These are phyloP conservation scores for Gryganskiella cystojenkinii DNA, from an alignment of 192 early-diverging fungal genomes.

Conservation along the genomic window DNA sequence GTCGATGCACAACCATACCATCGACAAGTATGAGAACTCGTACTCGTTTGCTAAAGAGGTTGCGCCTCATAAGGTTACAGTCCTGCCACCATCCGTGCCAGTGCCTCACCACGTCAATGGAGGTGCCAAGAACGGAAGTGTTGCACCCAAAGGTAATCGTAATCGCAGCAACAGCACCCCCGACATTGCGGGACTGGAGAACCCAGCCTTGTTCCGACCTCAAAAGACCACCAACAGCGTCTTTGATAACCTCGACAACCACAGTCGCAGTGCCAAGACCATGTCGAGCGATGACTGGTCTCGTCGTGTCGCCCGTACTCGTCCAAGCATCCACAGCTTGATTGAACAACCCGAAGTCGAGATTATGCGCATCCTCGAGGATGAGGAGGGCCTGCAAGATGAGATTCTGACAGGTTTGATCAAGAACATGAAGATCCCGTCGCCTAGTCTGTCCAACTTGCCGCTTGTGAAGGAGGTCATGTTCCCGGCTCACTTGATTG, in stretches of 20 bases:
- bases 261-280: conserved; percentile 49
- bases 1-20: conserved; percentile 28
- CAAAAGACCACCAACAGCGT: conserved; percentile 50
- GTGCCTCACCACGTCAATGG: conserved; percentile 29
- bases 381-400: conserved; percentile 70
- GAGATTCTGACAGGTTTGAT: conserved; percentile 94
- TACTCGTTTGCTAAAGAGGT: conserved; percentile 49
- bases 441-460: conserved; percentile 82
- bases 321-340: conserved; percentile 49
- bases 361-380: conserved; percentile 70
- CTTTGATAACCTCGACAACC: conserved; percentile 50
- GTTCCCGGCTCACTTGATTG: conserved; percentile 96
- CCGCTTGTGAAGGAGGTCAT: conserved; percentile 89
- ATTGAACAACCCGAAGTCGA: conserved; percentile 53
- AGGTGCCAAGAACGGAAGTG: neutral
- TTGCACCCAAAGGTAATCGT: conserved; percentile 21
- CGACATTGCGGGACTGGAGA: conserved; percentile 41
- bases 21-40: conserved; percentile 52
- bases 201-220: conserved; percentile 35
- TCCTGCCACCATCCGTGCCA: conserved; percentile 27
- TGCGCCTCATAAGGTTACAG: conserved; percentile 32
- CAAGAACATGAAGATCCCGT: conserved; percentile 88
- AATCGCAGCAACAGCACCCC: conserved; percentile 51
- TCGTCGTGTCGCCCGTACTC: conserved; percentile 43
- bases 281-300: conserved; percentile 51